Conservation (phyloP, 176 grass and related monocot species). For the Ensete glaucum region DNA sequence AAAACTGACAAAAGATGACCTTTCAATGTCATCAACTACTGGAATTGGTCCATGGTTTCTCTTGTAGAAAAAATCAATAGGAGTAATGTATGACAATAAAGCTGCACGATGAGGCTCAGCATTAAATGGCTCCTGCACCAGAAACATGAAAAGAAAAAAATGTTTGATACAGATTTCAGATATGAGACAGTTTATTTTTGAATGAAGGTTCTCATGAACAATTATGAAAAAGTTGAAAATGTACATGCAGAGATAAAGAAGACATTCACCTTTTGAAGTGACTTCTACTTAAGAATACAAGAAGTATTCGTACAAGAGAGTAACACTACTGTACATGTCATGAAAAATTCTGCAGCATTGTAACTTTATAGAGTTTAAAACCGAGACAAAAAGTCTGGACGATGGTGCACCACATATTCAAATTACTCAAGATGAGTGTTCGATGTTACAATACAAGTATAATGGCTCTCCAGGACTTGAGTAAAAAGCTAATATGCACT, state of each 20-base stretch:
- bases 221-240: neutral
- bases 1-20: slow-evolving; percentile 27
- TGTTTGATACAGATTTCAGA: neutral
- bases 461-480: no score
- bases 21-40: slow-evolving; percentile 59
- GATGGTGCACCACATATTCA: neutral
- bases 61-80: slow-evolving; percentile 94
- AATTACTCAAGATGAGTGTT: no score
- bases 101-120: slow-evolving; percentile 72
- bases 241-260: neutral
- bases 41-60: slow-evolving; percentile 97
- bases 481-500: no score
- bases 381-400: neutral
- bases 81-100: slow-evolving; percentile 75
- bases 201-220: neutral
- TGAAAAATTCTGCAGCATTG: neutral
- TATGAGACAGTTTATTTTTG: neutral
- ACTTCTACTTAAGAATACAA: neutral
- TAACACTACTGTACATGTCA: neutral
- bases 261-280: neutral
- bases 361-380: neutral
- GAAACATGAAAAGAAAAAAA: slow-evolving; percentile 8
- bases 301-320: neutral
- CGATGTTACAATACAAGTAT: no score
- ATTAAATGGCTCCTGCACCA: slow-evolving; percentile 89